Evolutionary conservation across 2,329 filamentous ascomycete species (phyloP).

Genomic region (Talaromyces sp.): DNA sequence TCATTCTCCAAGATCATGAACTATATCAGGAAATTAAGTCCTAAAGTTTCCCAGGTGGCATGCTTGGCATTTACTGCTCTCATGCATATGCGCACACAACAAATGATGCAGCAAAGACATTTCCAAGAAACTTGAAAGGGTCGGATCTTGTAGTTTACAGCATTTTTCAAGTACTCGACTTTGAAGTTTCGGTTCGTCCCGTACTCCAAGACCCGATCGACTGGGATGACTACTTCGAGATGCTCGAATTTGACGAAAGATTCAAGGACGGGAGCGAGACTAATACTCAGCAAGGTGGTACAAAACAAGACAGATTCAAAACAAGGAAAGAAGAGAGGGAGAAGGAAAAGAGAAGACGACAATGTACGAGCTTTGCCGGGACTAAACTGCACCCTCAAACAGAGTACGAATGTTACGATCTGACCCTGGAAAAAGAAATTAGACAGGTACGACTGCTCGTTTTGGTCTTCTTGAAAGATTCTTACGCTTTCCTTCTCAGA

Average conservation of each 20-base stretch:
- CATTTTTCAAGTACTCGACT: constrained; percentile 32
- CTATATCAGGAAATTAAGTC: too few relatives aligned
- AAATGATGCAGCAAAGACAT: constrained; percentile 12
- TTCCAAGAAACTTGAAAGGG: constrained; percentile 46
- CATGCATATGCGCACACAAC: constrained; percentile 48
- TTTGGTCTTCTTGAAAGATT: background rate
- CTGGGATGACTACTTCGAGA: background rate
- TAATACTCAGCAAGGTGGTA: too few relatives aligned
- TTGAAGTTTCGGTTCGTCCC: constrained; percentile 31
- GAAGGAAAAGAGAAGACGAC: background rate
- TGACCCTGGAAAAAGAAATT: background rate
- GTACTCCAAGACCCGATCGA: constrained; percentile 20
- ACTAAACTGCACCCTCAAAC: background rate
- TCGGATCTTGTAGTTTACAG: constrained; percentile 45
- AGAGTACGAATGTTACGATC: too few relatives aligned
- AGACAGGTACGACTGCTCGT: background rate
- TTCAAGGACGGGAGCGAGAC: background rate
- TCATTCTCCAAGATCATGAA: background rate
- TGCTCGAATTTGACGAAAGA: background rate
- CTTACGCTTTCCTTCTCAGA: too few relatives aligned
- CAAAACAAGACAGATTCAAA: too few relatives aligned
- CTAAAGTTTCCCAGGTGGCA: constrained; percentile 35
- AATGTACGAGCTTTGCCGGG: background rate
- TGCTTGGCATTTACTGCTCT: constrained; percentile 45
- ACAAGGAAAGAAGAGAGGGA: background rate